Conservation (phyloP, 2,329 filamentous ascomycete species). For the Pseudogymnoascus sp. region DNA sequence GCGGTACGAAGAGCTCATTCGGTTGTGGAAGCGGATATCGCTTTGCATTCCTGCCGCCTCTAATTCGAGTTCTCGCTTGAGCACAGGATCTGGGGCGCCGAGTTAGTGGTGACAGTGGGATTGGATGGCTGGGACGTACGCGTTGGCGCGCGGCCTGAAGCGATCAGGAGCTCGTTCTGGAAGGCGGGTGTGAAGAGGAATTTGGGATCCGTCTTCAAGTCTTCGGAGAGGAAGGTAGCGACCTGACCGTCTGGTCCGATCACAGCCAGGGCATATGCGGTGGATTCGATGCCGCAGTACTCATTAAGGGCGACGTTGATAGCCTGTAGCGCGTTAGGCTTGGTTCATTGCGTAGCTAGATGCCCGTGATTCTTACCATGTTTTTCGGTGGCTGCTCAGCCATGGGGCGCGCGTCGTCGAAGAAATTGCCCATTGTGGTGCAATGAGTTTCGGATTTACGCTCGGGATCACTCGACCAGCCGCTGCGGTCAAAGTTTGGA, state of each 20-base stretch:
- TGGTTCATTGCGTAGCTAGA: background rate
- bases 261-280: slow-evolving; percentile 3
- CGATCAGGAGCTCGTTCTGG: background rate
- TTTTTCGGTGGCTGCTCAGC: background rate
- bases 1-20: background rate
- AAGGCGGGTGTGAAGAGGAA: background rate
- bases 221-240: slow-evolving; percentile 2
- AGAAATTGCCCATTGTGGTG: background rate
- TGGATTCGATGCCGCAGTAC: slow-evolving; percentile 7
- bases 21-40: background rate
- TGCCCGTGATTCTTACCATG: background rate
- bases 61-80: background rate
- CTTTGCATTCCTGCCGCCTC: background rate
- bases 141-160: background rate
- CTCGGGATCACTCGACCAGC: background rate
- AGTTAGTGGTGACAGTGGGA: background rate
- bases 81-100: background rate
- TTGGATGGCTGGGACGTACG: background rate
- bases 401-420: background rate
- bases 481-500: background rate
- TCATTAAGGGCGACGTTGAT: background rate
- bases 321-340: background rate
- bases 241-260: slow-evolving; percentile 4
- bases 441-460: background rate
- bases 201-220: slow-evolving; percentile 2